Evolutionary conservation across 2,329 filamentous ascomycete genomes (phyloP).

Genomic region (Parastagonospora avenae): DNA sequence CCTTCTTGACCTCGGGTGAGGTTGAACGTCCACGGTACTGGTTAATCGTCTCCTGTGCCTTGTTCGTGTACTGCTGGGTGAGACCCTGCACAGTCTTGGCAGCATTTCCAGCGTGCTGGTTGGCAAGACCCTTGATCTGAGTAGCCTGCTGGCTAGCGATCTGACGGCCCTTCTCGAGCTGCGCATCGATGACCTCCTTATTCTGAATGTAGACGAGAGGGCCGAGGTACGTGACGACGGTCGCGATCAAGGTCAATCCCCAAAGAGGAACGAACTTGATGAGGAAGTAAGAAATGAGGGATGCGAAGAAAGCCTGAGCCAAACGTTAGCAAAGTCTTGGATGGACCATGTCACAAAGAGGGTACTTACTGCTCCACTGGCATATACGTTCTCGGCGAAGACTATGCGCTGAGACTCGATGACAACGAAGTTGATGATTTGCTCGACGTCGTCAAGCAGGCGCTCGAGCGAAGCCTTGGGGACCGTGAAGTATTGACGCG

Average conservation of each 20-base stretch:
- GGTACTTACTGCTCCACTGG: constrained; percentile 63
- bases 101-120: constrained; percentile 64
- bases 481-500: constrained; percentile 69
- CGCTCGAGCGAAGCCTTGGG: constrained; percentile 67
- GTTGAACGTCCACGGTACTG: constrained; percentile 46
- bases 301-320: constrained; percentile 61
- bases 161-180: constrained; percentile 60
- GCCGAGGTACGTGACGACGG: constrained; percentile 61
- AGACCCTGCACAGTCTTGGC: constrained; percentile 63
- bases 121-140: constrained; percentile 65
- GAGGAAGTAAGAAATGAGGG: constrained; percentile 66
- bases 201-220: constrained; percentile 69
- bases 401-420: constrained; percentile 70
- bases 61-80: constrained; percentile 64
- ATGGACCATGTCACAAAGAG: not conserved
- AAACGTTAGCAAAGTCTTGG: constrained; percentile 6
- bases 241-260: constrained; percentile 64
- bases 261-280: constrained; percentile 70
- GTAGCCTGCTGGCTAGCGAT: constrained; percentile 63
- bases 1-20: constrained; percentile 44
- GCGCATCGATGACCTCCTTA: constrained; percentile 66
- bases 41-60: constrained; percentile 60
- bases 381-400: constrained; percentile 68
- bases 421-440: constrained; percentile 71
- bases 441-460: constrained; percentile 65